phyloP scores from a whole-genome alignment of 176 grass and related monocot genomes.

The barley (Hordeum vulgare) region DNA sequence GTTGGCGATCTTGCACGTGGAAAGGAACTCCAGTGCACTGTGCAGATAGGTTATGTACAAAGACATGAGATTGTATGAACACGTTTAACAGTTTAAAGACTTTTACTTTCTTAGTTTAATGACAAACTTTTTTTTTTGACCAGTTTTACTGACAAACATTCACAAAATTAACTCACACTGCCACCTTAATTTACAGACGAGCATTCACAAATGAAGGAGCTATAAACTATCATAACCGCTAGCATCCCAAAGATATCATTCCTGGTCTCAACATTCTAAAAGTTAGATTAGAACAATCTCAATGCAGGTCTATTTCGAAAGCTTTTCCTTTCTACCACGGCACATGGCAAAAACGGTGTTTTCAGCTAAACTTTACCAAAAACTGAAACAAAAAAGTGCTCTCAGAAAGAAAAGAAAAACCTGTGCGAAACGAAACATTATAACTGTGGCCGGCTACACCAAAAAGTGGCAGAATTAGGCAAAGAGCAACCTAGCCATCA shows the following conservation, averaged over 20 bases:
- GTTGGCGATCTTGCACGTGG: conserved; percentile 84
- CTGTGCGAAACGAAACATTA: background rate
- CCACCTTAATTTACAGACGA: background rate
- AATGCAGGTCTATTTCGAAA: background rate
- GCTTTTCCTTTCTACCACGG: background rate
- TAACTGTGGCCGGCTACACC: background rate
- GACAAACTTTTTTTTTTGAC: no score
- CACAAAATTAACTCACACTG: background rate
- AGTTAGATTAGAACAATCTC: background rate
- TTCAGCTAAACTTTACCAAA: background rate
- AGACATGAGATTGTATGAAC: background rate
- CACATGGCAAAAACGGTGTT: background rate
- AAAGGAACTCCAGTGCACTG: conserved; percentile 84
- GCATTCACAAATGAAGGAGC: background rate
- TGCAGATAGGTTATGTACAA: background rate
- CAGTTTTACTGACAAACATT: background rate
- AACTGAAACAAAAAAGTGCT: background rate
- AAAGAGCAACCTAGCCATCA: background rate
- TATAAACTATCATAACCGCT: background rate
- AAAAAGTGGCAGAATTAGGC: background rate
- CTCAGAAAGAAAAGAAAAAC: background rate
- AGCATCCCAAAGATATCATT: background rate
- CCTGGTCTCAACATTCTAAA: background rate
- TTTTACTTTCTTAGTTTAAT: no score
- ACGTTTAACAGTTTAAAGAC: no score